Conservation (phyloP, 345 rosid species). For the Laguncularia racemosa region DNA sequence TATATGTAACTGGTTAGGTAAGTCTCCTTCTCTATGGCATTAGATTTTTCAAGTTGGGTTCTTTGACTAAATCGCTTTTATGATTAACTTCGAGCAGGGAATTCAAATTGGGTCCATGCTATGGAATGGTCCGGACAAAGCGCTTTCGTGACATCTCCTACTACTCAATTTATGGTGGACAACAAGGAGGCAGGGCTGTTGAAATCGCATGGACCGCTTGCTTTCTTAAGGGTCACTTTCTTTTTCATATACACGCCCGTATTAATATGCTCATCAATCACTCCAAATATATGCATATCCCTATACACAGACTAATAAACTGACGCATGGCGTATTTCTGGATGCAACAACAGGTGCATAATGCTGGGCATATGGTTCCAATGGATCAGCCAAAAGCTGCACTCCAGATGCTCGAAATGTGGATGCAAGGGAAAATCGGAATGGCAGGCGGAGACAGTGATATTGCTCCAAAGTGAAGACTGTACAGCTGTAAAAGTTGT, state of each 20-base stretch:
- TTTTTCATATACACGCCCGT: too few species aligned
- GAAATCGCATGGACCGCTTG: constrained; percentile 66
- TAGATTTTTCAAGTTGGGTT: neutral
- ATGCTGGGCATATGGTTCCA: constrained; percentile 86
- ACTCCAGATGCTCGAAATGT: constrained; percentile 53
- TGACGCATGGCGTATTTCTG: too few species aligned
- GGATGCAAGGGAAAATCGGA: constrained; percentile 67
- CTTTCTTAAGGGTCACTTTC: constrained; percentile 57
- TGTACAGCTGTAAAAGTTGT: too few species aligned
- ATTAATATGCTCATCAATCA: too few species aligned
- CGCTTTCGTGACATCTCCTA: constrained; percentile 41
- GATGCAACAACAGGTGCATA: constrained; percentile 31
- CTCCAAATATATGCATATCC: too few species aligned
- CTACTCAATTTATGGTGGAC: constrained; percentile 46
- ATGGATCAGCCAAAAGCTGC: constrained; percentile 92
- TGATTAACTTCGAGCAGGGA: constrained; percentile 36
- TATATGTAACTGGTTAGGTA: constrained; percentile 91
- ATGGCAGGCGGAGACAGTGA: neutral
- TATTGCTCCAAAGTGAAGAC: too few species aligned
- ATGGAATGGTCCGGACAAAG: constrained; percentile 78
- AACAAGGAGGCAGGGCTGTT: constrained; percentile 55
- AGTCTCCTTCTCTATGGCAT: neutral
- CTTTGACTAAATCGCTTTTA: neutral
- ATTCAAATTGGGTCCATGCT: constrained; percentile 79
- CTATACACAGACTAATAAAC: too few species aligned